These are phyloP conservation scores for Alternaria consortialis DNA, from an alignment of 2,329 filamentous ascomycete genomes.

Conservation along the genomic window DNA sequence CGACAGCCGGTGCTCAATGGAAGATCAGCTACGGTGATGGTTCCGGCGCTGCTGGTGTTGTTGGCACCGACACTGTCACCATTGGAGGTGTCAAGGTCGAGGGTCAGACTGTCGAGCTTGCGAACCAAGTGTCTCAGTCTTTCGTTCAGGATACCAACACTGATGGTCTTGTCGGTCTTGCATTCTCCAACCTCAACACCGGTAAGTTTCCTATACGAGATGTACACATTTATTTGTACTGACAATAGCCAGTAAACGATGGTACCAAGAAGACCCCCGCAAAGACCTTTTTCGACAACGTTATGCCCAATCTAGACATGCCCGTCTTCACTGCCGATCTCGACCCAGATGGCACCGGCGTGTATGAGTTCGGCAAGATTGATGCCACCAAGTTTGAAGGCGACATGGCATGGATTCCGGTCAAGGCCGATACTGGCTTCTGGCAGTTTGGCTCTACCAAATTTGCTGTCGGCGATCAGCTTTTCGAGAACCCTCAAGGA, in stretches of 20 bases:
- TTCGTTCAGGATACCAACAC: constrained; percentile 69
- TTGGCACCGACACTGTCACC: constrained; percentile 72
- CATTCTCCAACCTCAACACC: constrained; percentile 71
- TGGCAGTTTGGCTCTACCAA: constrained; percentile 71
- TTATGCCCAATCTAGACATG: constrained; percentile 66
- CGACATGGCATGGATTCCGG: constrained; percentile 66
- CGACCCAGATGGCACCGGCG: constrained; percentile 66
- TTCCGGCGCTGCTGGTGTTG: constrained; percentile 68
- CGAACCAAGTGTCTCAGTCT: constrained; percentile 64
- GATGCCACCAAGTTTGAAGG: constrained; percentile 71
- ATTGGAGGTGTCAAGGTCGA: constrained; percentile 71
- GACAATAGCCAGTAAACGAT: constrained; percentile 36
- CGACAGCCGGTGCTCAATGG: constrained; percentile 63
- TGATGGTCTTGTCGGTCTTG: constrained; percentile 75
- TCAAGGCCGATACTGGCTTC: constrained; percentile 71
- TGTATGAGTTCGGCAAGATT: constrained; percentile 78
- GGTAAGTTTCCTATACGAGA: constrained; percentile 49
- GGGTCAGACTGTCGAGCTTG: constrained; percentile 73
- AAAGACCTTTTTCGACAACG: constrained; percentile 79
- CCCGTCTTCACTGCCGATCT: constrained; percentile 78
- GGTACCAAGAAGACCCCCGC: constrained; percentile 67
- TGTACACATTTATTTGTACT: constrained; percentile 24
- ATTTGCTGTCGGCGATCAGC: constrained; percentile 66
- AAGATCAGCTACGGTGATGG: constrained; percentile 74
- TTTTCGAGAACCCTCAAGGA: constrained; percentile 62